Percentiles rank a stretch among this genome's conserved stretches.
Conservation (phyloP, 345 rosid genomes). For the Lepidium didymum region DNA sequence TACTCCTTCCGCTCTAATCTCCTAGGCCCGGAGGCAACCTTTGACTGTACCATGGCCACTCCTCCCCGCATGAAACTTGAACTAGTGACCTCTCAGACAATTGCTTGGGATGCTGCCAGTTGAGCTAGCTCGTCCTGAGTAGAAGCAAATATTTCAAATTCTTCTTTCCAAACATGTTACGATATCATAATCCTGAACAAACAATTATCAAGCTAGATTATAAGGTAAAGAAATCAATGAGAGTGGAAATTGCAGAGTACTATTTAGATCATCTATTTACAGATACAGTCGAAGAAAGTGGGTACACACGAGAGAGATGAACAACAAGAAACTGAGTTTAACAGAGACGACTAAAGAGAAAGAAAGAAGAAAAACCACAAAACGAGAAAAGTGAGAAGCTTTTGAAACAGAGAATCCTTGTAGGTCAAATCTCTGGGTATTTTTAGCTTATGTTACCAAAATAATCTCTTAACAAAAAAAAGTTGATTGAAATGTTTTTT, state of each 20-base stretch:
- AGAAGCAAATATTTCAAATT: too few species aligned
- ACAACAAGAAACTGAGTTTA: not conserved
- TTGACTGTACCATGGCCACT: too few species aligned
- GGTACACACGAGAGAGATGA: not conserved
- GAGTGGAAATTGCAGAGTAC: not conserved
- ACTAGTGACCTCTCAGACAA: too few species aligned
- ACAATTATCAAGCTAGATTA: not conserved
- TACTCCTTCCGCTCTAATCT: too few species aligned
- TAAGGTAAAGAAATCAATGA: not conserved
- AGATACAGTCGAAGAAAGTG: not conserved
- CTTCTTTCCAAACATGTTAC: too few species aligned
- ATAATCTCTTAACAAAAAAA: too few species aligned
- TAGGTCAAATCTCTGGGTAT: not conserved
- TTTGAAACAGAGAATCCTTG: constrained; percentile 2
- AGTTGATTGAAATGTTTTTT: too few species aligned
- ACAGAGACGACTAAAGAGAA: not conserved
- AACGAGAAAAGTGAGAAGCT: not conserved
- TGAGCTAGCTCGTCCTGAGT: too few species aligned
- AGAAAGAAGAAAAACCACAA: not conserved
- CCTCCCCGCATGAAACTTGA: too few species aligned
- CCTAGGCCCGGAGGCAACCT: too few species aligned
- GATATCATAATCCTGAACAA: too few species aligned
- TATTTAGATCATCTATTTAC: not conserved
- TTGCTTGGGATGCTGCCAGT: too few species aligned
- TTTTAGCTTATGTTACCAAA: not conserved